Evolutionary conservation across 352 stramenopile genomes (phyloP).

Genomic region (Pythium folliculosum): DNA sequence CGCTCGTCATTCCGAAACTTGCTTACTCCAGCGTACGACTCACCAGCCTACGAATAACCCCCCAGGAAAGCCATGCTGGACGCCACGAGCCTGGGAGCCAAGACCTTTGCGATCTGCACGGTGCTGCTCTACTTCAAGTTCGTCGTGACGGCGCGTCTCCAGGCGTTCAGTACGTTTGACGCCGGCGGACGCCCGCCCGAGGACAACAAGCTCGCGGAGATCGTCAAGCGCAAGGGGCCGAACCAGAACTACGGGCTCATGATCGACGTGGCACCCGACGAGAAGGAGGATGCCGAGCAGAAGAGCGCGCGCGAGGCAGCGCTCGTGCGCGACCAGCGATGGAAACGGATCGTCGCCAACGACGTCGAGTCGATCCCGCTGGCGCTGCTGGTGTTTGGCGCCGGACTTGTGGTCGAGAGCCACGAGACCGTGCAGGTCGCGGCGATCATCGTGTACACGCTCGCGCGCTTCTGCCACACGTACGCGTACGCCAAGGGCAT

Average conservation of each 20-base stretch:
- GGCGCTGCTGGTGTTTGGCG: conserved; percentile 48
- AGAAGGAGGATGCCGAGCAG: conserved; percentile 33
- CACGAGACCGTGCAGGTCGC: conserved; percentile 35
- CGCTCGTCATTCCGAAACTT: too few species aligned
- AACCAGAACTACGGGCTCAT: conserved; percentile 31
- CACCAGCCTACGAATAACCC: neutral
- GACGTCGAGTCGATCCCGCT: conserved; percentile 63
- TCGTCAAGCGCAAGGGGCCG: conserved; percentile 38
- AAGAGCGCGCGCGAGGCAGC: conserved; percentile 19
- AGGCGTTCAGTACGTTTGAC: conserved; percentile 45
- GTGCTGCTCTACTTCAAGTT: conserved; percentile 66
- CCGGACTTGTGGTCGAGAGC: conserved; percentile 38
- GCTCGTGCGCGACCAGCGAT: conserved; percentile 41
- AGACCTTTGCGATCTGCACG: conserved; percentile 41
- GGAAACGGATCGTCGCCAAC: conserved; percentile 60
- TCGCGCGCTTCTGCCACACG: conserved; percentile 41
- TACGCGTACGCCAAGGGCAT: conserved; percentile 43
- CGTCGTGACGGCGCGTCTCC: conserved; percentile 46
- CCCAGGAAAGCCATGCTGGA: conserved; percentile 13
- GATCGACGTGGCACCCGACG: conserved; percentile 33
- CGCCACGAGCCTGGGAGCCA: conserved; percentile 18
- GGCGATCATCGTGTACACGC: conserved; percentile 45
- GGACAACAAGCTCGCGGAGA: conserved; percentile 39
- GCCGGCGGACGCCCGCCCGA: conserved; percentile 46
- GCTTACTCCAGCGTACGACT: too few species aligned